phyloP scores from a whole-genome alignment of 495 filamentous ascomycete genomes.

The Penicillium waksmanii region DNA sequence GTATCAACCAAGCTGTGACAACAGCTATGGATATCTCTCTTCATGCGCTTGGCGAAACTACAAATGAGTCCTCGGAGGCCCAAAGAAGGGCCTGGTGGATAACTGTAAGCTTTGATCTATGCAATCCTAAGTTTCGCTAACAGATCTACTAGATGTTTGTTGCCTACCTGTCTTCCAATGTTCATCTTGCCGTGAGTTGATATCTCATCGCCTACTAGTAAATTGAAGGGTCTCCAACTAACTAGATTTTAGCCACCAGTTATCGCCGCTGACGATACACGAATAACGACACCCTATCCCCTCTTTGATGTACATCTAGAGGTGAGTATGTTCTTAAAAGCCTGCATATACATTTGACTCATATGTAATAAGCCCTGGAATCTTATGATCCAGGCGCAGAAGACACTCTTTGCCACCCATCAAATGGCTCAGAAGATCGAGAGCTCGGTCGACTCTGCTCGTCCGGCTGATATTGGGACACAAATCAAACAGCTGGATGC shows the following conservation, averaged over 20 bases:
- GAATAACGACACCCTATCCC: conserved; percentile 52
- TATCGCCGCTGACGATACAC: conserved; percentile 45
- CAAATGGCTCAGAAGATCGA: conserved; percentile 33
- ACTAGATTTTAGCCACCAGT: conserved; percentile 39
- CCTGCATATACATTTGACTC: conserved; percentile 5
- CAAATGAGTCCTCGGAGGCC: conserved; percentile 47
- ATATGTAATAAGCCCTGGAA: conserved; percentile 40
- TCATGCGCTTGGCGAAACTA: conserved; percentile 36
- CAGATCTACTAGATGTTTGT: conserved; percentile 31
- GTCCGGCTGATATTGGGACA: conserved; percentile 9
- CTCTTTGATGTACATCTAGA: conserved; percentile 44
- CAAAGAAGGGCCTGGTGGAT: conserved; percentile 58
- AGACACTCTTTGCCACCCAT: conserved; percentile 46
- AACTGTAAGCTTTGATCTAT: conserved; percentile 36
- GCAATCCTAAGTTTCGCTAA: conserved; percentile 26
- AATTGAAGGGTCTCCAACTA: not conserved
- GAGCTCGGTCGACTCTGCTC: conserved; percentile 7
- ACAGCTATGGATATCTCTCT: conserved; percentile 50
- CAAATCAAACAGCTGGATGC: conserved; percentile 22
- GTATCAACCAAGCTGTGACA: conserved; percentile 51
- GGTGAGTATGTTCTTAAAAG: conserved; percentile 30
- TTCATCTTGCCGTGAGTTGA: conserved; percentile 22
- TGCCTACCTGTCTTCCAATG: conserved; percentile 23
- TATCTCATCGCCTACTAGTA: not conserved
- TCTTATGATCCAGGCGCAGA: conserved; percentile 49